Base-by-base conservation (phyloP, 257 asterid genomes). In the Solanum boliviense region DNA sequence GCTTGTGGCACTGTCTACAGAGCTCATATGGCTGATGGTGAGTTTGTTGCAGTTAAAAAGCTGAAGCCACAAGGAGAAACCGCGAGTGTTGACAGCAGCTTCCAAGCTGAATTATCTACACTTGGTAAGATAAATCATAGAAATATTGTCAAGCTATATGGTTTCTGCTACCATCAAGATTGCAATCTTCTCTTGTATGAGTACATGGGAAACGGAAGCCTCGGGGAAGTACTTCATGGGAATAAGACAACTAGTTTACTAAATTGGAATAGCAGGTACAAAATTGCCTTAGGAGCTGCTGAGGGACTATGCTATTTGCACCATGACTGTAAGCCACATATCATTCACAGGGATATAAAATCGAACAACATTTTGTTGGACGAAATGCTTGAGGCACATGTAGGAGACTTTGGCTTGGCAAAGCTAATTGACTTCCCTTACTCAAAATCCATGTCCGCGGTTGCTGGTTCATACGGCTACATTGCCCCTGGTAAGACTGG, bases 381-480 rank as follows among this genome's bases (percentile, higher is more conserved):
- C 86, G 96, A 96, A 52, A 85, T 89, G 32, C 92, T 93, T 27
- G 93, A 94, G 92, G 95, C 99, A 9, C 99, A 96, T 89, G 98
- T 96, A 0, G 99, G 98, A 34, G 99, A 96, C 90, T 96, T 96
- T 72, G 99, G 99, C 58, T 89, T 96, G 93, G 99, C 99, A 6
- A 96, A 96, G 92, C 71, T 95, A 92, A 92, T 96, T 46, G 98
- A 96, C 81, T 91, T 96, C 87, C 89, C 98, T 15, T 89, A 88
- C 87, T 95, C 99, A 23, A 95, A 93, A 83, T 95, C 99, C 91
- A 93, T 96, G 98, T 96, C 99, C 72, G 97, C 97, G 36, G 98
- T 96, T 44, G 99, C 99, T 68, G 99, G 99, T 88, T 96, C 99
- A 15, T 96, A 96, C 88, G 99, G 99, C 84, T 96, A 96, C 91